Evolutionary conservation across 1,284 basidiomycete species (phyloP).

Genomic region (Polyporus tsugae): DNA sequence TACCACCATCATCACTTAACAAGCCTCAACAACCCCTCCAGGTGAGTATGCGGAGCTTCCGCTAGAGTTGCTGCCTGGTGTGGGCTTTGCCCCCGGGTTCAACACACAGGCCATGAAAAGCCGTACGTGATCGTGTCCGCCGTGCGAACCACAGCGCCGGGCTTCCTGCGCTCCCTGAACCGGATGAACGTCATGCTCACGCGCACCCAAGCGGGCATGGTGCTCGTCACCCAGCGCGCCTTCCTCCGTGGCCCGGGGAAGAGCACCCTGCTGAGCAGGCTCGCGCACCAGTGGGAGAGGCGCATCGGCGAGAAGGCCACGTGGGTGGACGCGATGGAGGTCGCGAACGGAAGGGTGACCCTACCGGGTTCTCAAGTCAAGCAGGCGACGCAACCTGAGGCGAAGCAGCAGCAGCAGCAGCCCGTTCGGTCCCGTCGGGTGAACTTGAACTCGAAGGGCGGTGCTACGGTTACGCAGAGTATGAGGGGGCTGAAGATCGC

Average conservation of each 20-base stretch:
- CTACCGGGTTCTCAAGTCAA: background rate
- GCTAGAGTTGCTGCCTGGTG: too few species aligned
- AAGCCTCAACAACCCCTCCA: too few species aligned
- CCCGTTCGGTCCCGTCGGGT: background rate
- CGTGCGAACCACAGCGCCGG: constrained; percentile 64
- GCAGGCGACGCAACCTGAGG: background rate
- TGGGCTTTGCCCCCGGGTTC: too few species aligned
- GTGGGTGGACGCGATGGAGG: constrained; percentile 29
- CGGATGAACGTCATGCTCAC: constrained; percentile 72
- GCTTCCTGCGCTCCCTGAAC: constrained; percentile 64
- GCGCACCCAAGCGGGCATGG: constrained; percentile 34
- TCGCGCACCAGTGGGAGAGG: constrained; percentile 30
- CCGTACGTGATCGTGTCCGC: constrained; percentile 67
- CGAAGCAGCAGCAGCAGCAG: background rate
- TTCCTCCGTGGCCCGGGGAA: constrained; percentile 31
- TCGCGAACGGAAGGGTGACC: constrained; percentile 10
- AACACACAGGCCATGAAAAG: constrained; percentile 46
- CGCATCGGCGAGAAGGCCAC: constrained; percentile 8
- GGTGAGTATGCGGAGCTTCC: too few species aligned
- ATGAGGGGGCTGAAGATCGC: background rate
- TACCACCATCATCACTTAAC: too few species aligned
- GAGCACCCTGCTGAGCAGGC: constrained; percentile 24
- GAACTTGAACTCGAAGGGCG: background rate
- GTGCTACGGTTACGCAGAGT: background rate
- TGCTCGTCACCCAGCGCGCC: constrained; percentile 34